phyloP scores from a whole-genome alignment of 1,284 basidiomycete genomes.

The Heterobasidion irregulare region DNA sequence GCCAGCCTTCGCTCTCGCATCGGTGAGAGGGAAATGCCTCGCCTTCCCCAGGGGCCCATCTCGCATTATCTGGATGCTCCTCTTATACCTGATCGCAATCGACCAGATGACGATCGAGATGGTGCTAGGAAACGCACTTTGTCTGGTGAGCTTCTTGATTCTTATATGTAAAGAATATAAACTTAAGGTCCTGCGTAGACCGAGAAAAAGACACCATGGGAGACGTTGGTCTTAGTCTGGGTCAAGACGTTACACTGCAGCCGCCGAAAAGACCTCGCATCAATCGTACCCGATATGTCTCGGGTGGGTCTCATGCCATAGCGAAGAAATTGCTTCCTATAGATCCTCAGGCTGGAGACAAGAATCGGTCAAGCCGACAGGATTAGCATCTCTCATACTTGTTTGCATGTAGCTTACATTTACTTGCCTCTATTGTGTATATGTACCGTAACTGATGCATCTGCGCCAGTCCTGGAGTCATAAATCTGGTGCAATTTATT shows the following conservation, averaged over 20 bases:
- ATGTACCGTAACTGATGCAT: not conserved
- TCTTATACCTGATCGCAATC: conserved; percentile 4
- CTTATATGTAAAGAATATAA: not conserved
- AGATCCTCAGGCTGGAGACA: conserved; percentile 49
- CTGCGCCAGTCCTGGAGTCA: not conserved
- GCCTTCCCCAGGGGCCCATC: conserved; percentile 28
- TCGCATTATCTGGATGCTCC: conserved; percentile 9
- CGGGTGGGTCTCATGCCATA: conserved; percentile 25
- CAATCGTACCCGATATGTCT: conserved; percentile 34
- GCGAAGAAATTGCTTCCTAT: conserved; percentile 54
- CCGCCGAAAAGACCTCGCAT: conserved; percentile 27
- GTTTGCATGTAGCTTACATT: not conserved
- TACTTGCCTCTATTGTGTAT: not conserved
- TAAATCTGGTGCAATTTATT: no score
- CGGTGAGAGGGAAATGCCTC: conserved; percentile 44
- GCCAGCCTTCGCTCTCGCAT: conserved; percentile 63
- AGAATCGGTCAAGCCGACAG: conserved; percentile 40
- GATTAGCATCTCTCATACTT: conserved; percentile 22
- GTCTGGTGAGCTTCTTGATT: conserved; percentile 40
- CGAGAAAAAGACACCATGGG: conserved; percentile 30
- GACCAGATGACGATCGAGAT: conserved; percentile 47
- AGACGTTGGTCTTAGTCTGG: conserved; percentile 4
- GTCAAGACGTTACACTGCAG: conserved; percentile 12
- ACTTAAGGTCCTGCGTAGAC: conserved; percentile 23
- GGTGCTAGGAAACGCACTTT: conserved; percentile 53